phyloP scores from a whole-genome alignment of 495 filamentous ascomycete species.

The Zalerion maritima region DNA sequence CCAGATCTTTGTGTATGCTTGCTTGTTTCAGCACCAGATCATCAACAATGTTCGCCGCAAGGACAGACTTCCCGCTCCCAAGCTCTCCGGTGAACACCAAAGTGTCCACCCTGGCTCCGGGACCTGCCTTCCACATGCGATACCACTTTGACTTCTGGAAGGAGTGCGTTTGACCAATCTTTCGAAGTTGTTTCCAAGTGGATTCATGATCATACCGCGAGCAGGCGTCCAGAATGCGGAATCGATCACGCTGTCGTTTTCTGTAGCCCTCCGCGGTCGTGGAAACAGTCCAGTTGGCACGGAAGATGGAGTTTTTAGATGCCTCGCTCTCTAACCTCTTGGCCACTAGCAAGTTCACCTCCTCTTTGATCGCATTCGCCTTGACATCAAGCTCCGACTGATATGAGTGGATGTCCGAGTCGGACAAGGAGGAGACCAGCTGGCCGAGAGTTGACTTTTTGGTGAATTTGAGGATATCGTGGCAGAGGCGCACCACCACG shows the following conservation, averaged over 20 bases:
- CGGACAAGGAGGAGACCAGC: conserved; percentile 15
- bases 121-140: conserved; percentile 24
- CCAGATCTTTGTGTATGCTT: too few species aligned
- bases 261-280: too few species aligned
- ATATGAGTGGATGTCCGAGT: conserved; percentile 17
- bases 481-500: conserved; percentile 26
- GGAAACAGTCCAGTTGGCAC: conserved; percentile 12
- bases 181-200: conserved; percentile 28
- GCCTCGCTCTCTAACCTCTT: conserved; percentile 20
- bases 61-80: conserved; percentile 27
- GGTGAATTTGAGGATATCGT: conserved; percentile 19
- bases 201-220: conserved; percentile 26
- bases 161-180: conserved; percentile 20
- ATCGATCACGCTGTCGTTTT: too few species aligned
- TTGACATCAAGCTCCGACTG: conserved; percentile 20
- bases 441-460: conserved; percentile 23
- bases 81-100: conserved; percentile 25
- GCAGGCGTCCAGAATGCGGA: conserved; percentile 21
- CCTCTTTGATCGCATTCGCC: conserved; percentile 24
- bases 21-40: too few species aligned
- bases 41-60: conserved; percentile 29
- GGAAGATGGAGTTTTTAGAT: conserved; percentile 17
- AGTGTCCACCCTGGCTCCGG: conserved; percentile 9
- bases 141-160: conserved; percentile 16
- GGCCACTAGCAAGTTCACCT: conserved; percentile 18